A percentile compares a stretch with the other conserved stretches of the same genome.
phyloP scores from a whole-genome alignment of 2,329 filamentous ascomycete genomes.

The Periconia digitata region DNA sequence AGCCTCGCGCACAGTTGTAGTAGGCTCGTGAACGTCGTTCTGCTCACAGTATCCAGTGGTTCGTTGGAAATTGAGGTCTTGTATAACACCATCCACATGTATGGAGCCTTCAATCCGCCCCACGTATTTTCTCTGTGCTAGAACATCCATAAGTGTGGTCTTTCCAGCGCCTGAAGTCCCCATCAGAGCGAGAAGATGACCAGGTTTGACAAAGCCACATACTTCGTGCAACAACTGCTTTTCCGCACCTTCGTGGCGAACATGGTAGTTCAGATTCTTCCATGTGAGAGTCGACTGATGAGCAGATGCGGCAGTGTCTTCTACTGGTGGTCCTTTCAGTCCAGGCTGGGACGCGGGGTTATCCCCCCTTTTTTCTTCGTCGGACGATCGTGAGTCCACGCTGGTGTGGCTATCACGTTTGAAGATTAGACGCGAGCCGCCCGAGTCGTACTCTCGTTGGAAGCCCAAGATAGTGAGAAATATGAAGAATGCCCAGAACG shows the following conservation, averaged over 20 bases:
- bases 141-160: slow-evolving; percentile 76
- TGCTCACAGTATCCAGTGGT: slow-evolving; percentile 73
- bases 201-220: slow-evolving; percentile 77
- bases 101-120: slow-evolving; percentile 67
- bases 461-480: slow-evolving; percentile 31
- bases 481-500: slow-evolving; percentile 36
- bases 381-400: slow-evolving; percentile 25
- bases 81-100: slow-evolving; percentile 65
- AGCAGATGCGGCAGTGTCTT: background rate
- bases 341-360: background rate
- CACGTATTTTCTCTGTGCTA: slow-evolving; percentile 71
- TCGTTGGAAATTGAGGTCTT: slow-evolving; percentile 66
- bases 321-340: background rate
- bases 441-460: slow-evolving; percentile 43
- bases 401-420: slow-evolving; percentile 46
- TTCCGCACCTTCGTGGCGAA: slow-evolving; percentile 66
- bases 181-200: slow-evolving; percentile 77
- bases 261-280: slow-evolving; percentile 62
- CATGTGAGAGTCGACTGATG: slow-evolving; percentile 11
- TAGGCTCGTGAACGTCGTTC: slow-evolving; percentile 71
- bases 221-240: slow-evolving; percentile 68
- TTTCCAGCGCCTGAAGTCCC: slow-evolving; percentile 82
- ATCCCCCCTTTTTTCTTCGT: slow-evolving; percentile 12
- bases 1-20: slow-evolving; percentile 67
- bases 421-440: slow-evolving; percentile 47